Percentiles rank a stretch among this genome's conserved stretches.
These are phyloP conservation scores for Fomitopsis palustris DNA, from an alignment of 1,284 basidiomycete genomes.

Conservation along the genomic window DNA sequence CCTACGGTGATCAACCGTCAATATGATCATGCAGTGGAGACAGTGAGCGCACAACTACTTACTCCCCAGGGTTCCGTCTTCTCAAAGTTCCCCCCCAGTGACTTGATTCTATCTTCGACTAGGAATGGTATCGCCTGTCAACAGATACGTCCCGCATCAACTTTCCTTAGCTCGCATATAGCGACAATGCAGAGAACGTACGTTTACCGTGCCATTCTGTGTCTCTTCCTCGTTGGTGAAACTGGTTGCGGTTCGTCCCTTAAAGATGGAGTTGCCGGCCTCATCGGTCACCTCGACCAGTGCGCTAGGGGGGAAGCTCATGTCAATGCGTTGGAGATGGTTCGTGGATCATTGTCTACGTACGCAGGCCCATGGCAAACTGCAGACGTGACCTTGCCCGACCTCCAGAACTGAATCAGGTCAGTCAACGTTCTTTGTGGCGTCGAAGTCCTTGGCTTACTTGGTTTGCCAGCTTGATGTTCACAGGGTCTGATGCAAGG, in stretches of 20 bases:
- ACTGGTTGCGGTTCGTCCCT: constrained; percentile 55
- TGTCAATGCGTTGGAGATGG: neutral
- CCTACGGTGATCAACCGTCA: constrained; percentile 14
- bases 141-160: neutral
- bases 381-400: constrained; percentile 56
- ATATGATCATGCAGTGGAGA: neutral
- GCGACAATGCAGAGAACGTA: constrained; percentile 12
- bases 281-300: constrained; percentile 53
- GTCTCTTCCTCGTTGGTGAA: constrained; percentile 76
- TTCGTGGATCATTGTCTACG: constrained; percentile 10
- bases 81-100: constrained; percentile 64
- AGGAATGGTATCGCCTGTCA: constrained; percentile 65
- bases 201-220: constrained; percentile 39
- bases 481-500: constrained; percentile 53
- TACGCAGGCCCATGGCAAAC: constrained; percentile 76
- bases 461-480: constrained; percentile 55
- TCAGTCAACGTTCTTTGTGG: neutral
- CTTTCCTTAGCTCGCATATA: neutral
- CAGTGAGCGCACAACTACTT: constrained; percentile 24
- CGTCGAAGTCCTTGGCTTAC: constrained; percentile 31
- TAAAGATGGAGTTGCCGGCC: constrained; percentile 60
- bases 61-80: constrained; percentile 58
- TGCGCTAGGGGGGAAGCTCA: constrained; percentile 31
- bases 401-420: constrained; percentile 50
- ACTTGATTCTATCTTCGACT: constrained; percentile 58